Percentiles rank a stretch among this genome's conserved stretches.
Evolutionary conservation across 106 monocot species (phyloP).

Genomic region (Allium cepa): DNA sequence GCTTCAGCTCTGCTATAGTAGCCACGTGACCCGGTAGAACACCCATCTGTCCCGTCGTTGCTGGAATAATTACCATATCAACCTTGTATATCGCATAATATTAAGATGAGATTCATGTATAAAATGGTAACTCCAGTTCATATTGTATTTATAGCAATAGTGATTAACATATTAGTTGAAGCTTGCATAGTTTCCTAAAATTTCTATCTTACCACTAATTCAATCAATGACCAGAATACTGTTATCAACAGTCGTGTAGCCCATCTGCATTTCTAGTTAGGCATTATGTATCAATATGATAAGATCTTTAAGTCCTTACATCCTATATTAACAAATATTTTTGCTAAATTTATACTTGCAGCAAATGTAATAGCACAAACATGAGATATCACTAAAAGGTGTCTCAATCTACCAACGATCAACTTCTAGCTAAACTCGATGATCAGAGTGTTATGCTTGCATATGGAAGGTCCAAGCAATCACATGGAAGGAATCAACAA

Average conservation of each 20-base stretch:
- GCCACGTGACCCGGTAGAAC: conserved; percentile 88
- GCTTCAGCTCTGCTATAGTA: conserved; percentile 94
- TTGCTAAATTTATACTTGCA: too few species aligned
- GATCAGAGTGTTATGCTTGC: too few species aligned
- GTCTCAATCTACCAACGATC: too few species aligned
- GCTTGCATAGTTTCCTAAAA: too few species aligned
- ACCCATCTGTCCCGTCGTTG: conserved; percentile 88
- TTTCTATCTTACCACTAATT: too few species aligned
- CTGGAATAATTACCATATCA: conserved; percentile 82
- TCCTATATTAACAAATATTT: too few species aligned
- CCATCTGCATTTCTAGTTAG: neutral
- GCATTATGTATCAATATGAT: neutral
- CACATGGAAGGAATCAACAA: too few species aligned
- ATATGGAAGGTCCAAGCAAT: too few species aligned
- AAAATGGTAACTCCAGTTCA: neutral
- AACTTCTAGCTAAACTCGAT: too few species aligned
- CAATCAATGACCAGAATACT: neutral
- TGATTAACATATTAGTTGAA: too few species aligned
- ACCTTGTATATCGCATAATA: conserved; percentile 30
- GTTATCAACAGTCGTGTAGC: neutral
- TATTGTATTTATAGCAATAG: neutral
- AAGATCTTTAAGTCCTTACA: neutral
- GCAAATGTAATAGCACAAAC: too few species aligned
- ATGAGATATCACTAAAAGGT: too few species aligned
- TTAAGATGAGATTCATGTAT: neutral